phyloP scores from a whole-genome alignment of 148 eudicot species.

The Salicornia ramosissima region DNA sequence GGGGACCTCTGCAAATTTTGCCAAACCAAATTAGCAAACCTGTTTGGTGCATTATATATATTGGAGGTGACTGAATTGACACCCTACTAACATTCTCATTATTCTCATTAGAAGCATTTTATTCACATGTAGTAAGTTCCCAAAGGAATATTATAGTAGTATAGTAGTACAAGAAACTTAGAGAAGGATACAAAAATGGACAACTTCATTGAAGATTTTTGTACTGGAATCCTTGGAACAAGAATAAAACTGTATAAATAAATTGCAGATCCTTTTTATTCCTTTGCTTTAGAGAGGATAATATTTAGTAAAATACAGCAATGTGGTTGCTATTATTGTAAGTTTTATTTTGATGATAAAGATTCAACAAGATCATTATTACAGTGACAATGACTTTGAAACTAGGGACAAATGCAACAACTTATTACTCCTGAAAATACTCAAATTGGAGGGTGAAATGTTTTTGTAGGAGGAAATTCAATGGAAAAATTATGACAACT shows the following conservation, averaged over 20 bases:
- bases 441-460: neutral
- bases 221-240: no score
- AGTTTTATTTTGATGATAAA: neutral
- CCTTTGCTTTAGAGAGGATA: no score
- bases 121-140: no score
- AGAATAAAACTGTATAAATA: no score
- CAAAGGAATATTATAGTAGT: no score
- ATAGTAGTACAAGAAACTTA: no score
- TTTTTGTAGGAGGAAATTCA: neutral
- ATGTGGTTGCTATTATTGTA: neutral
- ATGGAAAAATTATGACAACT: neutral
- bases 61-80: neutral
- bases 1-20: conserved; percentile 11
- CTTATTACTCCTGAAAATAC: neutral
- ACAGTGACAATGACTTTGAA: neutral
- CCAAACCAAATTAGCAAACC: neutral
- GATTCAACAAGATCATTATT: neutral
- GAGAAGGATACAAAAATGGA: no score
- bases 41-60: conserved; percentile 6
- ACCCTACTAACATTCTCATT: neutral
- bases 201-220: no score
- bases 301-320: no score
- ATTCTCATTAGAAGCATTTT: no score
- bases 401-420: neutral
- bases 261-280: no score